A percentile compares a stretch with the other conserved stretches of the same genome.
Conservation (phyloP, 805 yeast genomes). For the Sugiyamaella mastotermitis region DNA sequence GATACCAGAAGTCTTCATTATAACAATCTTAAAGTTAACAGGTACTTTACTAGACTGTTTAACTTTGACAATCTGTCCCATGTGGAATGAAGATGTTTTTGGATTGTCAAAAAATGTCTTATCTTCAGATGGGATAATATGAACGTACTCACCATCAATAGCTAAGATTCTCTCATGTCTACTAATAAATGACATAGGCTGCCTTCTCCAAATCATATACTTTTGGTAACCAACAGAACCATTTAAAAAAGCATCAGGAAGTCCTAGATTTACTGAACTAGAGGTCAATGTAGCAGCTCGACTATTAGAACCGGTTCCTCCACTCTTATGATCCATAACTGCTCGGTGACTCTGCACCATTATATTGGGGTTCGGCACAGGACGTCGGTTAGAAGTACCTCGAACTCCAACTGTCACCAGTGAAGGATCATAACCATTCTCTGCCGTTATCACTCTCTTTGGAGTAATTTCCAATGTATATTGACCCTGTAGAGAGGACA, state of each 20-base stretch:
- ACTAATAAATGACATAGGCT: constrained; percentile 74
- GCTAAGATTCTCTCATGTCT: constrained; percentile 79
- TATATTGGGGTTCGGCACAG: too few relatives aligned
- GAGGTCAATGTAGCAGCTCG: not conserved
- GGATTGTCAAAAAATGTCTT: constrained; percentile 63
- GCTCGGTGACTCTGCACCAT: too few relatives aligned
- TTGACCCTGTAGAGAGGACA: constrained; percentile 38
- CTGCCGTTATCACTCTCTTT: constrained; percentile 35
- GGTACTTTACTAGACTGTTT: constrained; percentile 76
- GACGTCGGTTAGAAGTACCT: not conserved
- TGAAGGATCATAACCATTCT: constrained; percentile 22
- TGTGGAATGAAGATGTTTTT: constrained; percentile 82
- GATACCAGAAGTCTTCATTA: constrained; percentile 59
- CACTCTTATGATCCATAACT: too few relatives aligned
- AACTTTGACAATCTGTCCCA: constrained; percentile 65
- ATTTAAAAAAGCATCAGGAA: constrained; percentile 23
- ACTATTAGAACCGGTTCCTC: not conserved
- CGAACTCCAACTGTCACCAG: not conserved
- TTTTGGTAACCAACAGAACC: constrained; percentile 59
- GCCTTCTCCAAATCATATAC: constrained; percentile 84
- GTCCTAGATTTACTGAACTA: too few relatives aligned
- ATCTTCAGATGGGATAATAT: constrained; percentile 81
- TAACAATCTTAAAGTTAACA: constrained; percentile 72
- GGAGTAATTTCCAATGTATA: constrained; percentile 39
- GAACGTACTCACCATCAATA: constrained; percentile 90